A percentile compares a stretch with the other conserved stretches of the same genome.
phyloP scores from a whole-genome alignment of 345 rosid species.

The Brassica napus region Da-Ae NC_063448.1:42213501-42214000 shows the following conservation, averaged over 20 bases:
- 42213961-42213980: constrained; percentile 1
- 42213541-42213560: too few relatives aligned
- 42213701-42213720: constrained; percentile 62
- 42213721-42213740: constrained; percentile 74
- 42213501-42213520: too few relatives aligned
- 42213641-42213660: neutral
- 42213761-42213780: constrained; percentile 85
- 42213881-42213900: neutral
- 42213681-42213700: constrained; percentile 72
- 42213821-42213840: constrained; percentile 12
- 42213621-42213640: too few relatives aligned
- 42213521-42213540: too few relatives aligned
- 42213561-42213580: too few relatives aligned
- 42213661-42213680: constrained; percentile 69
- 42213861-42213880: constrained; percentile 5
- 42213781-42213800: constrained; percentile 97
- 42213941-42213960: constrained; percentile 1
- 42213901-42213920: neutral
- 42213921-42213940: constrained; percentile 9
- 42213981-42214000: neutral
- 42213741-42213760: constrained; percentile 94
- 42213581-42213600: too few relatives aligned
- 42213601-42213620: too few relatives aligned
- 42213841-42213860: neutral
- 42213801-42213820: constrained; percentile 53